phyloP scores from a whole-genome alignment of 2,329 filamentous ascomycete species.

The Ophiostoma piceae region DNA sequence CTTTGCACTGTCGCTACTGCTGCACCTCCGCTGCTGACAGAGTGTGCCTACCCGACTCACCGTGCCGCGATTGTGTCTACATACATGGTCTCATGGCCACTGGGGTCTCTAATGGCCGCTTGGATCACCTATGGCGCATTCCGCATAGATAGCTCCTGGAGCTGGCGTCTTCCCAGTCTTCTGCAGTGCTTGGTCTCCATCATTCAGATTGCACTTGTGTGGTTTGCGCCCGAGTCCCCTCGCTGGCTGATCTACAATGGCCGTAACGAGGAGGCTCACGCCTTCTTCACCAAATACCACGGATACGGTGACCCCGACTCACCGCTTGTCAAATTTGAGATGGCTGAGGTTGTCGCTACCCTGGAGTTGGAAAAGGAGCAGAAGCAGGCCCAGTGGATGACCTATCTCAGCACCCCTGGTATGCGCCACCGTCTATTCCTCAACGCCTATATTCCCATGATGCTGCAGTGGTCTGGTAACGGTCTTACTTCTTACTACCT shows the following conservation, averaged over 20 bases:
- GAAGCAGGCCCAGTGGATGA: constrained; percentile 19
- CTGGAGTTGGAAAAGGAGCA: constrained; percentile 35
- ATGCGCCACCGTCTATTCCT: constrained; percentile 27
- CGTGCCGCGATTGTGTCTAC: constrained; percentile 68
- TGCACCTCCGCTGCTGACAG: constrained; percentile 33
- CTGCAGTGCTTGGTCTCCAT: constrained; percentile 35
- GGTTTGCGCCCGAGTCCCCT: constrained; percentile 25
- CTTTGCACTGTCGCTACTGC: constrained; percentile 42
- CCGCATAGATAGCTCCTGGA: constrained; percentile 28
- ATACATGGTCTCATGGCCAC: constrained; percentile 78
- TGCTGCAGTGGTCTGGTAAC: constrained; percentile 25
- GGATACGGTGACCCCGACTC: constrained; percentile 20
- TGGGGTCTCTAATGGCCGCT: constrained; percentile 65
- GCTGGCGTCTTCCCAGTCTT: constrained; percentile 40
- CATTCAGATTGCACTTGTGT: constrained; percentile 22
- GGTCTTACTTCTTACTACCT: constrained; percentile 37
- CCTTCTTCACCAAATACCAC: constrained; percentile 32
- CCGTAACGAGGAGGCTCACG: constrained; percentile 37
- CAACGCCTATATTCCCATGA: constrained; percentile 23
- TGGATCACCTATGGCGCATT: constrained; percentile 65
- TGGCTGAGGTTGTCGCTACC: constrained; percentile 30
- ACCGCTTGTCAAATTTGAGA: constrained; percentile 25
- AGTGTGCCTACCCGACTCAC: constrained; percentile 72
- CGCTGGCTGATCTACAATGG: constrained; percentile 23
- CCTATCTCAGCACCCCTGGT: constrained; percentile 24